Evolutionary conservation across 139 green algal species (phyloP), one percentile per base, ranked within the genome.

Genomic region (Edaphochlamys debaryana): DNA sequence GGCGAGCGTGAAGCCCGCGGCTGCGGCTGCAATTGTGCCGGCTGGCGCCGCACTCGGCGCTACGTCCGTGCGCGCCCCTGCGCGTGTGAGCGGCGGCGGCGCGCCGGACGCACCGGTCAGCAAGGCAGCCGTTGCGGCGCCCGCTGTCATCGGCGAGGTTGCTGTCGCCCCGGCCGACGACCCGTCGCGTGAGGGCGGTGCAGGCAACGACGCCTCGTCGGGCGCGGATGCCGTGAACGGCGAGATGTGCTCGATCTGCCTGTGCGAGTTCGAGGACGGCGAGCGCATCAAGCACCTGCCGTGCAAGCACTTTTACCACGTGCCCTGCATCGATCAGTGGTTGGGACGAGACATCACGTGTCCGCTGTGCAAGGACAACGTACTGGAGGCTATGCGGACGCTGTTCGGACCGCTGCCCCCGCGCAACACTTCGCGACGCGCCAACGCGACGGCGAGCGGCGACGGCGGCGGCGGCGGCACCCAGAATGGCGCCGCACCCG

Each of bases 231-330:
- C 0, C 36, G 64, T 19, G 13, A 36, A 11, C 64, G 19, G 56
- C 41, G 87, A 88, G 67, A 66, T 62, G 27, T 91, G 87, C 64
- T 36, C 84, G 29, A 85, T 91, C 52, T 91, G 87, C 79, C 63
- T 92, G 34, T 69, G 76, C 19, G 88, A 92, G 71, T 85, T 87
- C n/a, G 82, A 86, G 79, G 70, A 73, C 30, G 88, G 85, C 6
- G 88, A 92, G 40, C 62, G 42, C 30, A 7, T 92, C 23, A 87
- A 85, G 68, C 79, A 89, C 68, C 82, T 92, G 68, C 85, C 85
- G 40, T 89, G 85, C 85, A 58, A 50, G 32, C 85, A 89, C 66
- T 72, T 67, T 15, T 89, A 82, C 85, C 85, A 89, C 71, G 63
- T 64, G 32, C 54, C 80, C 27, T 92, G 88, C 79, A 86, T 86